A percentile compares a stretch with the other conserved stretches of the same genome.
phyloP scores from a whole-genome alignment of 2,329 filamentous ascomycete genomes.

The Trichoderma aggressivum region DNA sequence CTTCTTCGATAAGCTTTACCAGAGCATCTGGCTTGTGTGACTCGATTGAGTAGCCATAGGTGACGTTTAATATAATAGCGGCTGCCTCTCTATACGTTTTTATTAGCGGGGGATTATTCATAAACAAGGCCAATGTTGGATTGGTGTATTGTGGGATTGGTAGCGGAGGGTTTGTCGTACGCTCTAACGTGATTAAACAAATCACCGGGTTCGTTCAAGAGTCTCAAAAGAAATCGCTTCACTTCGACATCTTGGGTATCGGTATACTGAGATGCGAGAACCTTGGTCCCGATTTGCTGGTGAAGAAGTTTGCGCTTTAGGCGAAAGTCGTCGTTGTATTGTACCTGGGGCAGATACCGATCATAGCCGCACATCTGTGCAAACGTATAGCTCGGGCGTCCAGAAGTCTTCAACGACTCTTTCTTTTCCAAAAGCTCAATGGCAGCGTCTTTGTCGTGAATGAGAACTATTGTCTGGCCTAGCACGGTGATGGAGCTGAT shows the following conservation, averaged over 20 bases:
- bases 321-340: not conserved
- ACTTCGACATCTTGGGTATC: constrained; percentile 17
- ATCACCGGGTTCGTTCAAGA: not conserved
- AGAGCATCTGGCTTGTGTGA: not conserved
- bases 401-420: not conserved
- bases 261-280: not conserved
- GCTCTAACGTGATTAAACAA: constrained; percentile 16
- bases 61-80: not conserved
- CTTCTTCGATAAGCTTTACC: not conserved
- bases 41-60: not conserved
- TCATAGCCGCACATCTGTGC: constrained; percentile 25
- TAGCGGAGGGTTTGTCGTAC: not conserved
- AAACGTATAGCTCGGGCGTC: not conserved
- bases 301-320: constrained; percentile 7
- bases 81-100: not conserved
- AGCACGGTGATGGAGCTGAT: constrained; percentile 13
- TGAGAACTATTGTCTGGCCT: constrained; percentile 4
- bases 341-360: constrained; percentile 1
- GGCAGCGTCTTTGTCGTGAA: constrained; percentile 1
- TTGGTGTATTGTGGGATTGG: too few relatives aligned
- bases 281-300: constrained; percentile 2
- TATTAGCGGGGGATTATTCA: not conserved
- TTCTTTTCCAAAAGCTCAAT: not conserved
- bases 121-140: too few relatives aligned
- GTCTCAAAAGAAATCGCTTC: constrained; percentile 7